A percentile compares a stretch with the other conserved stretches of the same genome.
These are phyloP conservation scores for Wallacemonas sp. DNA, from an alignment of 208 protist genomes.

Conservation along the genomic window DNA sequence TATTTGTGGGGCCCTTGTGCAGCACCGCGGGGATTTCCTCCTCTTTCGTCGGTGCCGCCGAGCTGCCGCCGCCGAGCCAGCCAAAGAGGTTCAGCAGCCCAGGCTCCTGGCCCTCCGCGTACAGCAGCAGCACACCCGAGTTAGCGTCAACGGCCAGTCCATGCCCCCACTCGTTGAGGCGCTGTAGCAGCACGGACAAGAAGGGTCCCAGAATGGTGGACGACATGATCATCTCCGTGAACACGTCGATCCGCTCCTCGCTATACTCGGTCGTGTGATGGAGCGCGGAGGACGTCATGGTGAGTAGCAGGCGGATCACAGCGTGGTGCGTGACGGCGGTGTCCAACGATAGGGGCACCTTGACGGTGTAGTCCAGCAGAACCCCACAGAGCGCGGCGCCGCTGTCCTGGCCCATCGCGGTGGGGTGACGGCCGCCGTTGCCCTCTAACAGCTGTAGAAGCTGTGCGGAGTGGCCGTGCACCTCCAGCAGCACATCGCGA, in stretches of 20 bases:
- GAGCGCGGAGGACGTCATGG: slow-evolving; percentile 73
- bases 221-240: slow-evolving; percentile 72
- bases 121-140: slow-evolving; percentile 23
- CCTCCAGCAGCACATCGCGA: slow-evolving; percentile 42
- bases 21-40: slow-evolving; percentile 10
- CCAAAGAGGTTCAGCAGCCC: slow-evolving; percentile 32
- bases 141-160: slow-evolving; percentile 12
- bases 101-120: slow-evolving; percentile 34
- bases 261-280: slow-evolving; percentile 58
- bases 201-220: slow-evolving; percentile 32
- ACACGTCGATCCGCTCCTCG: slow-evolving; percentile 63
- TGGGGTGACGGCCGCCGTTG: neutral
- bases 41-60: neutral
- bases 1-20: neutral
- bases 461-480: slow-evolving; percentile 24
- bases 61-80: slow-evolving; percentile 20
- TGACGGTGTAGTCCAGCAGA: slow-evolving; percentile 42
- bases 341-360: slow-evolving; percentile 23
- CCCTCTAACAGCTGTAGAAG: slow-evolving; percentile 42
- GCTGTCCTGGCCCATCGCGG: slow-evolving; percentile 7
- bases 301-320: slow-evolving; percentile 61
- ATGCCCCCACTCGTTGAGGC: slow-evolving; percentile 53
- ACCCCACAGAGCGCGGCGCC: slow-evolving; percentile 38
- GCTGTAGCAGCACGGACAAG: slow-evolving; percentile 39
- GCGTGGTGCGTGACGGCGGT: slow-evolving; percentile 55